phyloP scores from a whole-genome alignment of 768 basidiomycete genomes.

The Panaeolus papilionaceus region DNA sequence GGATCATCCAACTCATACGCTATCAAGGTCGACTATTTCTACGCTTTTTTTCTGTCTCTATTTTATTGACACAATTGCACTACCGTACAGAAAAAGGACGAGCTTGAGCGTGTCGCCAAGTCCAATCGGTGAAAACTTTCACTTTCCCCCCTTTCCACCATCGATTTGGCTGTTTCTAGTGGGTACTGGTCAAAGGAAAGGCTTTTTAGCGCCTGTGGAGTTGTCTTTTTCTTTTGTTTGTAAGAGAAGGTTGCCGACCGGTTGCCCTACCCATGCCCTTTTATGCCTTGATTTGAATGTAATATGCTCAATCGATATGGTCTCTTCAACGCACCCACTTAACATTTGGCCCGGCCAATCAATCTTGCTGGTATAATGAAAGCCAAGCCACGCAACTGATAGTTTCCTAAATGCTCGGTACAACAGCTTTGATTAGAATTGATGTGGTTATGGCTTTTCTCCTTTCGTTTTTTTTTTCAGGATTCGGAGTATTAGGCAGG shows the following conservation, averaged over 20 bases:
- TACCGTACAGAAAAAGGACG: slow-evolving; percentile 88
- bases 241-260: slow-evolving; percentile 8
- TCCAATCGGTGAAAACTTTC: slow-evolving; percentile 89
- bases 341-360: background rate
- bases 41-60: slow-evolving; percentile 5
- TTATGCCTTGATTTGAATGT: slow-evolving; percentile 19
- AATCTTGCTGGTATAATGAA: too few species aligned
- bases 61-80: slow-evolving; percentile 19
- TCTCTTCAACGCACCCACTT: slow-evolving; percentile 19
- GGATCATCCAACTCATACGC: slow-evolving; percentile 99
- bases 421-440: too few species aligned
- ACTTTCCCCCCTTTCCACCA: slow-evolving; percentile 24
- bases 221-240: slow-evolving; percentile 4
- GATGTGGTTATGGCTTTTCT: too few species aligned
- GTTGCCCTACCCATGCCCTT: slow-evolving; percentile 20
- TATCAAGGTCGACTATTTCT: slow-evolving; percentile 77
- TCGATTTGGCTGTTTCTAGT: slow-evolving; percentile 33
- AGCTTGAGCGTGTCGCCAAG: slow-evolving; percentile 99
- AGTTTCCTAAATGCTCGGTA: too few species aligned
- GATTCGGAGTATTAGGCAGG: too few species aligned
- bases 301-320: slow-evolving; percentile 32
- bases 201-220: slow-evolving; percentile 9
- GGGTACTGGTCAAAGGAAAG: slow-evolving; percentile 14
- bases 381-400: too few species aligned
- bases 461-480: too few species aligned